Conservation (phyloP, 2,329 filamentous ascomycete genomes). For the Hymenoscyphus albidus region DNA sequence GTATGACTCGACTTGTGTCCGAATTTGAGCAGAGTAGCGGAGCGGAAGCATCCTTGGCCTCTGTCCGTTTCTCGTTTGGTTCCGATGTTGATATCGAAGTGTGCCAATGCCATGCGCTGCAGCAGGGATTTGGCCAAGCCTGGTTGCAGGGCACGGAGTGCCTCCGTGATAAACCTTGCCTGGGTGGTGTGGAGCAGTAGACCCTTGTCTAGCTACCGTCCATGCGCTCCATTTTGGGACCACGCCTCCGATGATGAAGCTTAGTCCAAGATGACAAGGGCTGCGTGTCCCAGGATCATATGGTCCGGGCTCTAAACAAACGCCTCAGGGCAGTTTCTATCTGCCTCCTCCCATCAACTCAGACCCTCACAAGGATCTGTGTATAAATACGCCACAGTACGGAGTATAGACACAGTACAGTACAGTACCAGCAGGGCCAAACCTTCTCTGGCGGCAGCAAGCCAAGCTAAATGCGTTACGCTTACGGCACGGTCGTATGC, state of each 20-base stretch:
- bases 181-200: constrained; percentile 12
- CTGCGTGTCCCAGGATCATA: constrained; percentile 18
- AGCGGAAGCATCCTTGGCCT: constrained; percentile 17
- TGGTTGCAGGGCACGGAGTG: not conserved
- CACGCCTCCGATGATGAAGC: constrained; percentile 10
- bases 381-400: constrained; percentile 10
- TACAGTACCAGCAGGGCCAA: not conserved
- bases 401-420: not conserved
- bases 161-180: not conserved
- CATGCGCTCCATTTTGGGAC: constrained; percentile 10
- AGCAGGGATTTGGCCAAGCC: constrained; percentile 2
- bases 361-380: constrained; percentile 13
- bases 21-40: constrained; percentile 18
- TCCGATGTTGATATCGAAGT: constrained; percentile 19
- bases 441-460: not conserved
- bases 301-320: constrained; percentile 26
- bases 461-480: not conserved
- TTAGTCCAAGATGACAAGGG: constrained; percentile 5
- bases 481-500: not conserved
- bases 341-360: constrained; percentile 11
- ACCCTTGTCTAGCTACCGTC: constrained; percentile 3
- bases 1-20: constrained; percentile 23
- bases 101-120: constrained; percentile 5
- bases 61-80: constrained; percentile 13
- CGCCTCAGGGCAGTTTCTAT: constrained; percentile 24